Conservation (phyloP, 176 grass and related monocot species). For the Hyparrhenia diplandra region DNA sequence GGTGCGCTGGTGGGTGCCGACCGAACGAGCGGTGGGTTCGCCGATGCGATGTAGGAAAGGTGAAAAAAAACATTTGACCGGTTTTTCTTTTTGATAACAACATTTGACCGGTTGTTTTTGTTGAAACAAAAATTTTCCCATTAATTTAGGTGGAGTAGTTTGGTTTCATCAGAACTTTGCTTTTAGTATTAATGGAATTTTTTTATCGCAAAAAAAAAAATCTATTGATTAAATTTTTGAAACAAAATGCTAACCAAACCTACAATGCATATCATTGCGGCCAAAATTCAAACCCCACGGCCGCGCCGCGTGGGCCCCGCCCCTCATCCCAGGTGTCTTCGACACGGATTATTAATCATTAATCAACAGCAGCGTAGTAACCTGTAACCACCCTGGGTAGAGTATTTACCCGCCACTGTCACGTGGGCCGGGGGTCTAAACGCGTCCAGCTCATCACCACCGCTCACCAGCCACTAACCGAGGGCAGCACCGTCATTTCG, state of each 20-base stretch:
- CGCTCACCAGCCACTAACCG: not conserved
- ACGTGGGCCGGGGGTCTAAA: not conserved
- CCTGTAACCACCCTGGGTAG: not conserved
- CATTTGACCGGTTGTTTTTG: too few relatives aligned
- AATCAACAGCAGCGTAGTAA: not conserved
- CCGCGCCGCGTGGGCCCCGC: slow-evolving; percentile 15
- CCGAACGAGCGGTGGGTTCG: too few relatives aligned
- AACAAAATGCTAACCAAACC: not conserved
- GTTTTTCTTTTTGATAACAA: too few relatives aligned
- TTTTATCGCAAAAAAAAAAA: too few relatives aligned
- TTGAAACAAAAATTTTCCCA: too few relatives aligned
- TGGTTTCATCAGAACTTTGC: too few relatives aligned
- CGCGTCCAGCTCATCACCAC: slow-evolving; percentile 15
- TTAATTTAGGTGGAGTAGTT: too few relatives aligned
- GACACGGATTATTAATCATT: slow-evolving; percentile 1
- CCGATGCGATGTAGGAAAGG: too few relatives aligned
- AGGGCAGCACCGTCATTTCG: slow-evolving; percentile 14
- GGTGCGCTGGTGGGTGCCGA: too few relatives aligned
- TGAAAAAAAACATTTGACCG: too few relatives aligned
- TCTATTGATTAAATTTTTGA: too few relatives aligned
- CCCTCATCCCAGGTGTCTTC: not conserved
- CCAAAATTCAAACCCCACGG: not conserved
- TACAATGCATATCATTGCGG: not conserved
- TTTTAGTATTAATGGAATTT: too few relatives aligned
- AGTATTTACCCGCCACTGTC: not conserved